Conservation (phyloP, 352 stramenopile species). For the Blastocystis sp. region DNA sequence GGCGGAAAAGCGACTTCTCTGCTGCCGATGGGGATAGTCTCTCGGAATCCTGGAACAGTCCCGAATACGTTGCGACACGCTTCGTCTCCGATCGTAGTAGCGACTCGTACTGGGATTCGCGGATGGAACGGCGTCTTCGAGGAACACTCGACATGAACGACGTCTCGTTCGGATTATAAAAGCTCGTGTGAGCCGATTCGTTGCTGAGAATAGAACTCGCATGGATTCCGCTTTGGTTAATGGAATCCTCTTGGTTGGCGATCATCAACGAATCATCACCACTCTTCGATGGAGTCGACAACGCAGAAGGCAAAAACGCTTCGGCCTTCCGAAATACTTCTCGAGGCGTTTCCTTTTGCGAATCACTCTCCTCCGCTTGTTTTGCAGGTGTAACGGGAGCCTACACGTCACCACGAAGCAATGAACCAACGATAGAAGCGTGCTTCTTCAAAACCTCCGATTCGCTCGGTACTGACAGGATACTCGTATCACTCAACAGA, state of each 20-base stretch:
- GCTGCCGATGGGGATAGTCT: background rate
- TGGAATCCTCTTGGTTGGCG: background rate
- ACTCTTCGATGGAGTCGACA: conserved; percentile 30
- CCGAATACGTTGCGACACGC: conserved; percentile 8
- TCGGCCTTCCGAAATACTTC: background rate
- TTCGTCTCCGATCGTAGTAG: conserved; percentile 11
- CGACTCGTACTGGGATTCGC: conserved; percentile 33
- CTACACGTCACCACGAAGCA: conserved; percentile 8
- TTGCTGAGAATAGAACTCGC: conserved; percentile 9
- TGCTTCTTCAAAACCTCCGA: conserved; percentile 31
- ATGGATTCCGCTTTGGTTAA: conserved; percentile 5
- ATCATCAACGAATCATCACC: conserved; percentile 17
- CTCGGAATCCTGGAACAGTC: conserved; percentile 33
- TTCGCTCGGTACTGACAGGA: background rate
- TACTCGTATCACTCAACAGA: conserved; percentile 56
- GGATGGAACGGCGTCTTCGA: conserved; percentile 35
- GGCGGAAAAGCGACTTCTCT: background rate
- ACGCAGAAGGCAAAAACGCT: conserved; percentile 15
- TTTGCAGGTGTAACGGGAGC: conserved; percentile 15
- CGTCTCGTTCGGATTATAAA: conserved; percentile 25
- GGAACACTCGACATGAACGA: background rate
- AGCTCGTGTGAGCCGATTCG: conserved; percentile 35
- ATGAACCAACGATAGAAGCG: conserved; percentile 9
- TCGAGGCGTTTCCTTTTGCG: conserved; percentile 12
- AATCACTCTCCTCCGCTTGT: background rate